phyloP scores from a whole-genome alignment of 2,329 filamentous ascomycete species.

The Eurotiales sp. region DNA sequence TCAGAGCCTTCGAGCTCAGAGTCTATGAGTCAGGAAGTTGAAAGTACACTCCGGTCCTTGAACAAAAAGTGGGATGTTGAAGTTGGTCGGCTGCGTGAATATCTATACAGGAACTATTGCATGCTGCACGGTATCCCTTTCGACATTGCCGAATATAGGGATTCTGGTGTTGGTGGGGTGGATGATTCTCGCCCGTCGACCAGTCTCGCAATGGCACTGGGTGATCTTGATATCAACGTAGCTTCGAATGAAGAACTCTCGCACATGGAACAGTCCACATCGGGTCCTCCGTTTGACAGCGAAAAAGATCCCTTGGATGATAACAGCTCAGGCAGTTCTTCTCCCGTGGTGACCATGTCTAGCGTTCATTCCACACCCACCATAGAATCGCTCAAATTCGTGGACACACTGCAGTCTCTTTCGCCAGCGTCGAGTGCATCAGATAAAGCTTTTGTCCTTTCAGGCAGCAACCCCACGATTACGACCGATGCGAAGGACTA shows the following conservation, averaged over 20 bases:
- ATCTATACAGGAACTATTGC: slow-evolving; percentile 46
- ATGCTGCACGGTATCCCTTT: slow-evolving; percentile 31
- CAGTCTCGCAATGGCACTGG: slow-evolving; percentile 36
- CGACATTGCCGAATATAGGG: slow-evolving; percentile 11
- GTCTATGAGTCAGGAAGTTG: slow-evolving; percentile 36
- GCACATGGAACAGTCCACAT: not conserved
- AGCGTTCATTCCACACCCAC: slow-evolving; percentile 13
- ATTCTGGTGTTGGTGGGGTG: slow-evolving; percentile 21
- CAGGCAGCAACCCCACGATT: not conserved
- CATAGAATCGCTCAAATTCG: slow-evolving; percentile 9
- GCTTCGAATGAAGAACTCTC: slow-evolving; percentile 24
- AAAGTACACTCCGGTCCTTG: slow-evolving; percentile 39
- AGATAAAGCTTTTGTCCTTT: slow-evolving; percentile 18
- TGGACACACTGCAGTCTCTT: slow-evolving; percentile 20
- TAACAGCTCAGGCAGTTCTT: slow-evolving; percentile 10
- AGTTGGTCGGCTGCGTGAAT: slow-evolving; percentile 39
- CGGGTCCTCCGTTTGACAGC: not conserved
- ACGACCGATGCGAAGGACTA: not conserved
- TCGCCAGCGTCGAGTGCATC: slow-evolving; percentile 23
- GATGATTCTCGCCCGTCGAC: slow-evolving; percentile 38
- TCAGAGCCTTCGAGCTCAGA: slow-evolving; percentile 21
- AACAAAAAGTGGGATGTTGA: slow-evolving; percentile 46
- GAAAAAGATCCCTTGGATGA: not conserved
- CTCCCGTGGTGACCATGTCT: slow-evolving; percentile 14
- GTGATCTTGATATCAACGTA: slow-evolving; percentile 33